Evolutionary conservation across 2,329 filamentous ascomycete species (phyloP).

Genomic region (Lasiodiplodia hormozganensis): DNA sequence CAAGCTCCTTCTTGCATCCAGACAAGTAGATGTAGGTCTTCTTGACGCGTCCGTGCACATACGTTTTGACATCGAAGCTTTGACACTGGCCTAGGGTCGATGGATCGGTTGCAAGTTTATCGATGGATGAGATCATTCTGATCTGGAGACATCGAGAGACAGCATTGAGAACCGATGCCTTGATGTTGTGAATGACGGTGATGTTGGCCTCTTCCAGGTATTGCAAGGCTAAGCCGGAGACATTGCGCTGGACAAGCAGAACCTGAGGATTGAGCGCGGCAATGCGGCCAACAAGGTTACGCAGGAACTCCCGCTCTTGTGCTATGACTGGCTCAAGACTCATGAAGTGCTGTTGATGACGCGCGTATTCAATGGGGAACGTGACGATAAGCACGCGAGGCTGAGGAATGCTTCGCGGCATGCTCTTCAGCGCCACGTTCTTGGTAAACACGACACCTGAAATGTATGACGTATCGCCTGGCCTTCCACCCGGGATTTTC

Average conservation of each 20-base stretch:
- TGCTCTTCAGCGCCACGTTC: slow-evolving; percentile 93
- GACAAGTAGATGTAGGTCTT: slow-evolving; percentile 97
- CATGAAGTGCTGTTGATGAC: slow-evolving; percentile 95
- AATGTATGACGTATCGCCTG: slow-evolving; percentile 93
- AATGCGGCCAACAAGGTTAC: slow-evolving; percentile 91
- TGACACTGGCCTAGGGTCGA: slow-evolving; percentile 80
- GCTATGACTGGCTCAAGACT: slow-evolving; percentile 95
- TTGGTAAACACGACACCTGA: slow-evolving; percentile 98
- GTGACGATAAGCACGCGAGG: slow-evolving; percentile 92
- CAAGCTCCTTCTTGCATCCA: slow-evolving; percentile 85
- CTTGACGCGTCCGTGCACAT: slow-evolving; percentile 81
- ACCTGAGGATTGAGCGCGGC: slow-evolving; percentile 83
- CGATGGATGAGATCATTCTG: slow-evolving; percentile 90
- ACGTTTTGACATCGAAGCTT: slow-evolving; percentile 95
- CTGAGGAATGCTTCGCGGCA: slow-evolving; percentile 83
- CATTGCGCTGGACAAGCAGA: slow-evolving; percentile 88
- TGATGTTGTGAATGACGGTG: slow-evolving; percentile 95
- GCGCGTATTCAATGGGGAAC: slow-evolving; percentile 94
- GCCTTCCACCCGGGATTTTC: slow-evolving; percentile 88
- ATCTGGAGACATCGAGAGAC: slow-evolving; percentile 92
- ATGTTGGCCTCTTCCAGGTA: slow-evolving; percentile 89
- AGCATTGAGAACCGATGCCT: slow-evolving; percentile 92
- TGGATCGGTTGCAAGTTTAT: slow-evolving; percentile 81
- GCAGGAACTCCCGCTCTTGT: slow-evolving; percentile 92
- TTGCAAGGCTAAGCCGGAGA: slow-evolving; percentile 88